Conservation (phyloP, 257 asterid species). For the Solanum etuberosum region DNA sequence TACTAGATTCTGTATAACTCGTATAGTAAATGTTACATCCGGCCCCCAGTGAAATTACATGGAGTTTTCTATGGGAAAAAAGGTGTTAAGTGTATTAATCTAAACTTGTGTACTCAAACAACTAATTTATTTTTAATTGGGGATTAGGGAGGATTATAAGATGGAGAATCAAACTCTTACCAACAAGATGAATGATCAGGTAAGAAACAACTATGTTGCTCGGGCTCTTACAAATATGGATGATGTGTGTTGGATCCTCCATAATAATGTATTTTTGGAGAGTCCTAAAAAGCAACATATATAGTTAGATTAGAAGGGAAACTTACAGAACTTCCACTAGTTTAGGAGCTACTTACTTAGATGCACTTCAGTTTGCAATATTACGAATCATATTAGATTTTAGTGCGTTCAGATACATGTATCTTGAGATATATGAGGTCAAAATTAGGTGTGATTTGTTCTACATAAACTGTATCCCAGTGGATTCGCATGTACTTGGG, state of each 20-base stretch:
- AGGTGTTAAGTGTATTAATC: not conserved
- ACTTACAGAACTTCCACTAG: rapidly evolving
- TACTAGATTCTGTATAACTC: not conserved
- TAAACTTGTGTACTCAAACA: not conserved
- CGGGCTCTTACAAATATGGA: not conserved
- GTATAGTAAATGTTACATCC: not conserved
- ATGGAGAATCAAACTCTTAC: too few relatives aligned
- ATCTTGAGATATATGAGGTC: too few relatives aligned
- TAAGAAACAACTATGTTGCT: not conserved
- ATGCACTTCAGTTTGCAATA: too few relatives aligned
- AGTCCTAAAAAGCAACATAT: not conserved
- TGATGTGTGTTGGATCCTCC: not conserved
- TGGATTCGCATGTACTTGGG: too few relatives aligned
- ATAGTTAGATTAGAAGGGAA: too few relatives aligned
- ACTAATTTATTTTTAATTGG: not conserved
- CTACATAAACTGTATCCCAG: too few relatives aligned
- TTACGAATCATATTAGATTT: too few relatives aligned
- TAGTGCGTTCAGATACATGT: too few relatives aligned
- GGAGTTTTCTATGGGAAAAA: not conserved
- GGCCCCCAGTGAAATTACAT: not conserved
- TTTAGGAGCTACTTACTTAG: too few relatives aligned
- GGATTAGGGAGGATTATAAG: not conserved
- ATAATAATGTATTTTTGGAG: not conserved
- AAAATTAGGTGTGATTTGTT: too few relatives aligned
- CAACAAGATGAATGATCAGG: not conserved